These are phyloP conservation scores for Artemisia tridentata DNA, from an alignment of 129 eudicot species.

Conservation along the genomic window DNA sequence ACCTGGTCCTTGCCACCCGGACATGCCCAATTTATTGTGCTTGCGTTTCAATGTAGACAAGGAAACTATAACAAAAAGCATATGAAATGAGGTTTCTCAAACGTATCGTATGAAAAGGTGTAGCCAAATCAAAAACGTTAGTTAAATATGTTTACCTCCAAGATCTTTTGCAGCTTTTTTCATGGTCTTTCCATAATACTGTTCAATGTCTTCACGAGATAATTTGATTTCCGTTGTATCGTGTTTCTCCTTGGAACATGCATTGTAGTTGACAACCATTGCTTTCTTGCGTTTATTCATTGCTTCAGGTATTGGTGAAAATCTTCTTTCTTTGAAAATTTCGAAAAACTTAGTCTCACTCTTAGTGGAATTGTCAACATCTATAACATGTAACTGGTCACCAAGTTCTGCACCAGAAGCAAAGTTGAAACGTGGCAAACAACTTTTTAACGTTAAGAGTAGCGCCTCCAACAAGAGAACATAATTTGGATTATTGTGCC, in stretches of 20 bases:
- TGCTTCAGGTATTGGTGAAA: too few relatives aligned
- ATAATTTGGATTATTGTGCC: neutral
- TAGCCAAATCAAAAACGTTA: neutral
- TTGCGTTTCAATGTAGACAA: conserved; percentile 18
- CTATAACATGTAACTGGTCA: too few relatives aligned
- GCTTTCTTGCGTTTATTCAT: too few relatives aligned
- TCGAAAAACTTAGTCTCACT: neutral
- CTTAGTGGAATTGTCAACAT: too few relatives aligned
- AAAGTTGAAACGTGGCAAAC: too few relatives aligned
- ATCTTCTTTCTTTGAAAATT: neutral
- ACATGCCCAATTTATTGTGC: neutral
- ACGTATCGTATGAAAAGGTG: neutral
- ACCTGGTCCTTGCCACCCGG: neutral
- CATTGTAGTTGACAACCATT: too few relatives aligned
- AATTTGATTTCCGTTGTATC: neutral
- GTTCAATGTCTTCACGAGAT: neutral
- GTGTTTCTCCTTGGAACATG: neutral
- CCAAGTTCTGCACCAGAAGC: too few relatives aligned
- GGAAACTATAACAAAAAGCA: conserved; percentile 5
- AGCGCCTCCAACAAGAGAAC: too few relatives aligned
- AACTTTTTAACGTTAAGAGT: too few relatives aligned
- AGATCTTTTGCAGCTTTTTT: neutral
- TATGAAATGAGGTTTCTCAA: neutral
- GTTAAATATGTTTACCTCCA: neutral
- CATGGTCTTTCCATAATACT: too few relatives aligned